These are phyloP conservation scores for Stemphylium beticola DNA, from an alignment of 2,329 filamentous ascomycete genomes.

Conservation along the genomic window DNA sequence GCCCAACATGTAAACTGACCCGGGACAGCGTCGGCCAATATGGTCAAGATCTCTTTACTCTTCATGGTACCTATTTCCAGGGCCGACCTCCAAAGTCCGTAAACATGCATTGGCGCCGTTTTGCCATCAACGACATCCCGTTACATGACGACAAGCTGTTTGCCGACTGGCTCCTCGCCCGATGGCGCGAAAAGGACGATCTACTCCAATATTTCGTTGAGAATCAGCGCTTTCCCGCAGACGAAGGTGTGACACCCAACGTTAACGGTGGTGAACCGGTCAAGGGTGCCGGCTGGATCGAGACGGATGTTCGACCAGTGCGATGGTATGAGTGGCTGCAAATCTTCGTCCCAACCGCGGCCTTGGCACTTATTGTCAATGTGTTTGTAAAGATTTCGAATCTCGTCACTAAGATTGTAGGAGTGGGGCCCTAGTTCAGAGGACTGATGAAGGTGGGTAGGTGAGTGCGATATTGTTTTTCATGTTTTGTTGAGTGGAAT, in stretches of 20 bases:
- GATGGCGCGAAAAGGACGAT: conserved; percentile 92
- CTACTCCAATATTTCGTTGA: conserved; percentile 77
- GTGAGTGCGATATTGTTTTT: background rate
- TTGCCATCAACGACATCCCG: conserved; percentile 79
- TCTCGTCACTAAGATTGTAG: conserved; percentile 28
- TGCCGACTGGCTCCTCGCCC: conserved; percentile 77
- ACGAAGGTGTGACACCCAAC: conserved; percentile 44
- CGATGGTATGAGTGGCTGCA: conserved; percentile 52
- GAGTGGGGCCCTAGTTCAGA: conserved; percentile 6
- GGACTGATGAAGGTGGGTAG: background rate
- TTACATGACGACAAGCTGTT: conserved; percentile 75
- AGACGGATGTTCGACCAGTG: conserved; percentile 53
- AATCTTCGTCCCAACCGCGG: conserved; percentile 51
- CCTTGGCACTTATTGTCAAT: conserved; percentile 46
- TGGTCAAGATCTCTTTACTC: conserved; percentile 85
- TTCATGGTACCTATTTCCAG: conserved; percentile 85
- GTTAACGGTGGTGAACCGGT: conserved; percentile 25
- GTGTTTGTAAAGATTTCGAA: conserved; percentile 32
- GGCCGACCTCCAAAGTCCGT: conserved; percentile 91
- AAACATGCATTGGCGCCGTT: conserved; percentile 95
- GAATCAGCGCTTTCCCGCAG: conserved; percentile 82
- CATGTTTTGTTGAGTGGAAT: background rate
- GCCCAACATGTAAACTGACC: background rate
- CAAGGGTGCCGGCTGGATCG: conserved; percentile 53
- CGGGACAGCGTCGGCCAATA: conserved; percentile 61